Base-by-base conservation (phyloP, 148 eudicot genomes). In the Euryodendron excelsum region DNA sequence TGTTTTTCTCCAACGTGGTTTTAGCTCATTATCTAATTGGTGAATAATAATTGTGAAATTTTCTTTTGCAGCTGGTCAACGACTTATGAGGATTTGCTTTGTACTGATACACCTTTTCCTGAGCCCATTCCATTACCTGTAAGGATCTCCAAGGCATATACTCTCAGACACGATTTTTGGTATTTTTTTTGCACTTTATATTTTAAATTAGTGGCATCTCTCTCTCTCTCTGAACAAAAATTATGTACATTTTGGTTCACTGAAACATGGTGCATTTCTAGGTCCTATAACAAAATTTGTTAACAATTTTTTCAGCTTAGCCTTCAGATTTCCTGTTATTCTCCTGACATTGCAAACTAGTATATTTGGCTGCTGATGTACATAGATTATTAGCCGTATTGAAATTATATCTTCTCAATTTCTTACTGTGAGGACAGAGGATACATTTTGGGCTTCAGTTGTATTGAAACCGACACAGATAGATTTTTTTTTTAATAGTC, bases 71-170 rank as follows among this genome's bases (percentile, higher is more conserved):
- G 90, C 83, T 88, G 90, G 90, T 78, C 88, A 36, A 85, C 78
- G n/a, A 77, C 86, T 20, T 88, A 88, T 48, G 90, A 88, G 76
- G 90, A 88, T 33, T 73, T 88, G 76, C 83, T 88, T 18, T 83
- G 80, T 20, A 88, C 79, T 41, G 36, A 79, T 44, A 86, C 81
- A 31, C 88, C 85, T 69, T 88, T 88, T 72, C 20, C 84, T 0
- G 80, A 85, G 80, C 86, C 68, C 72, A 88, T 88, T 66, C 86
- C 90, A 70, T 79, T 88, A 73, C 30, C 90, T 36, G 88, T 88
- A 83, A 88, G 86, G 25, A 48, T 56, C 34, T 59, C 36, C 36
- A 69, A 69, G 4, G 21, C 28, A 36, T 31, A 15, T 56, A 21
- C 33, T 12, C 30, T 45, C 44, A 55, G 5, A 0, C 14, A 0